Evolutionary conservation across 1,284 basidiomycete species (phyloP).

Genomic region (Apiotrichum sp.): DNA sequence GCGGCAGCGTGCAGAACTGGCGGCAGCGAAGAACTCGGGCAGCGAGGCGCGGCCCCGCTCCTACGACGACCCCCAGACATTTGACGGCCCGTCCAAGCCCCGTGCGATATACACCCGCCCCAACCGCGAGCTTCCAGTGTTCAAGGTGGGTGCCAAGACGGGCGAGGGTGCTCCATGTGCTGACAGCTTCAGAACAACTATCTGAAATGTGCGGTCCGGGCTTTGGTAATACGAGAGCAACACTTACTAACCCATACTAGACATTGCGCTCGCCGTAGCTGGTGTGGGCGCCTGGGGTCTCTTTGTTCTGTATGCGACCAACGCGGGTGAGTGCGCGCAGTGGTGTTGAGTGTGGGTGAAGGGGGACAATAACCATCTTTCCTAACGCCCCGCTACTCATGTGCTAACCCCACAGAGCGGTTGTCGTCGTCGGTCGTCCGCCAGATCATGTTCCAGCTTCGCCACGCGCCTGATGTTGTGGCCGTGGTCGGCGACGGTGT

Average conservation of each 20-base stretch:
- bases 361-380: not conserved
- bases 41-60: not conserved
- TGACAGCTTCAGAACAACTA: constrained; percentile 24
- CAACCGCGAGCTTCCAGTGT: constrained; percentile 25
- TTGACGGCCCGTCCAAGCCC: constrained; percentile 10
- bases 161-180: not conserved
- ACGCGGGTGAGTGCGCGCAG: constrained; percentile 30
- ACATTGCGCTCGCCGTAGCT: constrained; percentile 29
- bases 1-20: not conserved
- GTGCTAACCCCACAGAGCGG: constrained; percentile 30
- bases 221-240: constrained; percentile 2
- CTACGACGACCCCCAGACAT: constrained; percentile 11
- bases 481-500: constrained; percentile 37
- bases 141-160: constrained; percentile 27
- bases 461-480: constrained; percentile 39
- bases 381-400: not conserved
- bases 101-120: constrained; percentile 15
- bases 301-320: constrained; percentile 45
- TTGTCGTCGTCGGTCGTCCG: constrained; percentile 42
- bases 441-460: constrained; percentile 42
- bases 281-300: constrained; percentile 39
- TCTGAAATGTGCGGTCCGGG: constrained; percentile 36
- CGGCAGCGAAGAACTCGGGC: not conserved
- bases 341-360: too few relatives aligned
- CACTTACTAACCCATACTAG: constrained; percentile 16